These are phyloP conservation scores for Letharia columbiana DNA, from an alignment of 495 filamentous ascomycete species.

Conservation along the genomic window DNA sequence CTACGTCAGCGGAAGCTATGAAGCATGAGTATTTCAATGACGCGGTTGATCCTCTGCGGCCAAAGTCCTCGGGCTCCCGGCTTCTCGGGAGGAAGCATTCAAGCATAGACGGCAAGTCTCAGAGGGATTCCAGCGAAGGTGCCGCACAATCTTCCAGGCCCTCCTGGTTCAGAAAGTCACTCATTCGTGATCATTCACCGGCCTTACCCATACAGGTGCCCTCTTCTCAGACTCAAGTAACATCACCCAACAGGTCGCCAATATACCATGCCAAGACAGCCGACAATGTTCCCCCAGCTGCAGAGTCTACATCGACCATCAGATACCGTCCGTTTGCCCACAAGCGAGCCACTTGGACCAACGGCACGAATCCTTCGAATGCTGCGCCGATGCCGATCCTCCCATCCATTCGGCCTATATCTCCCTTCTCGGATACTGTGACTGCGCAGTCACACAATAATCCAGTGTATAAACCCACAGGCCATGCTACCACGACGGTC, in stretches of 20 bases:
- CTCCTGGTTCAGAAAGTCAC: conserved; percentile 92
- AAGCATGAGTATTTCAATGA: conserved; percentile 95
- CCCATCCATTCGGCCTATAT: conserved; percentile 90
- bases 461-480: conserved; percentile 32
- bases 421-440: conserved; percentile 82
- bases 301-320: conserved; percentile 18
- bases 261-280: conserved; percentile 46
- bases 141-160: conserved; percentile 69
- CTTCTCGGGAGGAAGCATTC: conserved; percentile 83
- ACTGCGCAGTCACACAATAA: conserved; percentile 71
- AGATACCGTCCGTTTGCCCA: conserved; percentile 53
- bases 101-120: conserved; percentile 55
- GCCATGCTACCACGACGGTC: conserved; percentile 26
- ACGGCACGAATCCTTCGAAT: conserved; percentile 54
- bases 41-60: conserved; percentile 83
- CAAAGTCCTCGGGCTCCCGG: conserved; percentile 81
- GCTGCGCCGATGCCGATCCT: conserved; percentile 95
- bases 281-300: conserved; percentile 26
- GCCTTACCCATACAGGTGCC: conserved; percentile 38
- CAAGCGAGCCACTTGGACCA: conserved; percentile 86
- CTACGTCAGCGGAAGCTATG: conserved; percentile 89
- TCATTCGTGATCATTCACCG: conserved; percentile 61
- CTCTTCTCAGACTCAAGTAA: conserved; percentile 22
- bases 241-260: conserved; percentile 40
- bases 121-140: conserved; percentile 58